These are phyloP conservation scores for Epichloe scottii DNA, from an alignment of 2,329 filamentous ascomycete genomes.

Conservation along the genomic window DNA sequence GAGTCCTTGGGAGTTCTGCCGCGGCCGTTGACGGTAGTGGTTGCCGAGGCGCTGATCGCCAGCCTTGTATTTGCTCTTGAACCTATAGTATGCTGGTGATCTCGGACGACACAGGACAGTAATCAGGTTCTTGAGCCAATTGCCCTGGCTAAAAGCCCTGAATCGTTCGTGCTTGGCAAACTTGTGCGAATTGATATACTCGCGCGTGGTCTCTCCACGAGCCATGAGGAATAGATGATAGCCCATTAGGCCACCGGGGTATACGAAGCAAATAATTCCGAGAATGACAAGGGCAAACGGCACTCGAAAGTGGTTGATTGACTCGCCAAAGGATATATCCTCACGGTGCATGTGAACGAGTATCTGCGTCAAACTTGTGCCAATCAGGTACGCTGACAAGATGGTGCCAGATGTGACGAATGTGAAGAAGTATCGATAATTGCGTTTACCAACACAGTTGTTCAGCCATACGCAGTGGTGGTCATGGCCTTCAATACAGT, in stretches of 20 bases:
- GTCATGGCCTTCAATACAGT: constrained; percentile 92
- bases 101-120: constrained; percentile 72
- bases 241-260: constrained; percentile 69
- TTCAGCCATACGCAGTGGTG: constrained; percentile 99
- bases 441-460: constrained; percentile 91
- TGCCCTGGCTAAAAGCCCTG: constrained; percentile 75
- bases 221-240: constrained; percentile 91
- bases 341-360: constrained; percentile 56
- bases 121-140: constrained; percentile 63
- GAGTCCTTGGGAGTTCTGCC: constrained; percentile 42
- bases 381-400: constrained; percentile 63
- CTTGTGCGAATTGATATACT: constrained; percentile 93
- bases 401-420: constrained; percentile 75
- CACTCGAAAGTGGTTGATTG: constrained; percentile 60
- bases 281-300: constrained; percentile 86
- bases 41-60: constrained; percentile 77
- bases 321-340: constrained; percentile 50
- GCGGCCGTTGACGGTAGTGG: constrained; percentile 22
- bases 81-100: constrained; percentile 76
- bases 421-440: constrained; percentile 95
- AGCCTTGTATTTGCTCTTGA: constrained; percentile 63
- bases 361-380: constrained; percentile 68
- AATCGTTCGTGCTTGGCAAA: constrained; percentile 87
- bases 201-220: constrained; percentile 85
- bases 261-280: constrained; percentile 59